Evolutionary conservation across 1,284 basidiomycete species (phyloP).

Genomic region (Coniferiporia sulphurascens): DNA sequence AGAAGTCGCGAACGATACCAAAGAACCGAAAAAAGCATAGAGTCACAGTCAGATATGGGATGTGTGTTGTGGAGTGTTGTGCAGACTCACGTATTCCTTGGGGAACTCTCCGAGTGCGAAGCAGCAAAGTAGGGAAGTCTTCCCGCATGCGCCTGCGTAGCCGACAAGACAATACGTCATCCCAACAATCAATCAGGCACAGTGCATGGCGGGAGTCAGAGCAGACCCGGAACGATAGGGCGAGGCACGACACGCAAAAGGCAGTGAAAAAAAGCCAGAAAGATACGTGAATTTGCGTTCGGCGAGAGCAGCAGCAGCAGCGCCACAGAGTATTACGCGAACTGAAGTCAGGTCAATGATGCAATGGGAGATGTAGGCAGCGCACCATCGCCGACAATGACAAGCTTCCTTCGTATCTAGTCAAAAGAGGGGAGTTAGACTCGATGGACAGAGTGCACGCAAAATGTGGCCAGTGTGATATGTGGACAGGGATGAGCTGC

Average conservation of each 20-base stretch:
- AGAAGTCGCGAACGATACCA: slow-evolving; percentile 6
- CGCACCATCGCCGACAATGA: slow-evolving; percentile 79
- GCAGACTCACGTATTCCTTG: slow-evolving; percentile 81
- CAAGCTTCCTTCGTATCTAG: slow-evolving; percentile 71
- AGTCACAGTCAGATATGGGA: slow-evolving; percentile 9
- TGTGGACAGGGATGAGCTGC: not conserved
- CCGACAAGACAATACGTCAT: slow-evolving; percentile 7
- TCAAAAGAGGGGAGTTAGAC: not conserved
- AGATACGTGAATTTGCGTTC: not conserved
- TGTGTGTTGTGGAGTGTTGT: not conserved
- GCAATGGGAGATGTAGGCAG: slow-evolving; percentile 31
- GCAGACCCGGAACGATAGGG: not conserved
- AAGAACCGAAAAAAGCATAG: slow-evolving; percentile 16
- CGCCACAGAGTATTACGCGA: slow-evolving; percentile 8
- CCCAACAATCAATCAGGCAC: slow-evolving; percentile 7
- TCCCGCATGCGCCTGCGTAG: slow-evolving; percentile 72
- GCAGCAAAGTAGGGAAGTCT: slow-evolving; percentile 80
- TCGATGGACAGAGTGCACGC: not conserved
- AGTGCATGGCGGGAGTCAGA: not conserved
- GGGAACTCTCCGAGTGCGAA: slow-evolving; percentile 97
- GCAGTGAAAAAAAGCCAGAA: not conserved
- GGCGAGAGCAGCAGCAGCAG: not conserved
- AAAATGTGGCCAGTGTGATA: not conserved
- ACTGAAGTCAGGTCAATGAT: slow-evolving; percentile 3
- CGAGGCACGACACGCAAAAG: not conserved